Base-by-base conservation (phyloP, 1,284 basidiomycete species). In the Schizopora paradoxa region DNA sequence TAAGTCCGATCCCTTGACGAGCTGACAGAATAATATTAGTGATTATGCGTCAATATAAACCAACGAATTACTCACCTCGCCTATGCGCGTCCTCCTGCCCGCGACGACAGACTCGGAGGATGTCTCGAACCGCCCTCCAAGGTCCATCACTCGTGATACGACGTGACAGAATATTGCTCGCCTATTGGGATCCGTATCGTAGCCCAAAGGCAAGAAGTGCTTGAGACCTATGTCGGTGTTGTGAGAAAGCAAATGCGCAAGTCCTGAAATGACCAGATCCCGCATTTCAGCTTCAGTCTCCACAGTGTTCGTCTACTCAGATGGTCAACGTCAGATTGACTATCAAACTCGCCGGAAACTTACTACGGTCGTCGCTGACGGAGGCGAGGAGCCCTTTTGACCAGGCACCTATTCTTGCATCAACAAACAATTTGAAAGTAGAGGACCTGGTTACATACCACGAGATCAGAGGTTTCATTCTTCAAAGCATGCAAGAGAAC, bases 181-280 rank as follows among this genome's bases (percentile, higher is more conserved):
- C 57, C 87, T 84, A 22, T 77, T 66, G 13, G 74, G 69, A 58
- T 94, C 86, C 22, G 73, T 66, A 56, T 91, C 84, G 56, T 91
- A 93, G 2, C 86, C 89, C 45, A 90, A 67, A 1, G 80, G 69
- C 22, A 95, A 75, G 58, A 87, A 92, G 61, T 92, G 89, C 62
- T 93, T 92, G 56, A 95, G 79, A 10, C 91, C 91, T 53, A 81
- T 86, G 57, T 95, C 89, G 25, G 89, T 85, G 59, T 95, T 96
- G 14, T 90, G 79, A 21, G 78, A 80, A 46, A 95, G 79, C 5
- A 95, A 70, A 52, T 92, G 80, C 0, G 91, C 79, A 2, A 95
- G 74, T 0, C 87, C 89, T 5, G 77, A 75, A 47, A 92, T 82
- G 38, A 87, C 76, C 23, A 86, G 63, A 48, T 89, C 85, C 13